phyloP scores from a whole-genome alignment of 1,284 basidiomycete species.

The Uromyces viciae-fabae region DNA sequence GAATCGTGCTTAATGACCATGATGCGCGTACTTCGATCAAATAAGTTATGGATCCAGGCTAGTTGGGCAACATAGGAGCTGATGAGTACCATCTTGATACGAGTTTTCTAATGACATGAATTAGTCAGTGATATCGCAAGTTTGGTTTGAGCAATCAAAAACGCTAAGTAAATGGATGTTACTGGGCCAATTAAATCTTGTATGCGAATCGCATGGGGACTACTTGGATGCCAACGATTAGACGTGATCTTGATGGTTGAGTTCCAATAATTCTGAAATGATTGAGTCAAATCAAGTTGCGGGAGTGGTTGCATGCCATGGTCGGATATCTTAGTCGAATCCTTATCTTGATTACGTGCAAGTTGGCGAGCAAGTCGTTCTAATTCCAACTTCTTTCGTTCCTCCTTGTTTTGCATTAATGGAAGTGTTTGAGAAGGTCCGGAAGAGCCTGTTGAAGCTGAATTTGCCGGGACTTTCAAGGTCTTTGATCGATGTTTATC shows the following conservation, averaged over 20 bases:
- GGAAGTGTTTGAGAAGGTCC: background rate
- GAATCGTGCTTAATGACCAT: slow-evolving; percentile 32
- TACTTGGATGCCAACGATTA: slow-evolving; percentile 23
- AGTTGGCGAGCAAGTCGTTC: slow-evolving; percentile 29
- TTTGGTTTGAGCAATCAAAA: too few relatives aligned
- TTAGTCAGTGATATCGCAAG: too few relatives aligned
- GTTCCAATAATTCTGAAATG: slow-evolving; percentile 35
- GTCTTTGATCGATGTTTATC: slow-evolving; percentile 15
- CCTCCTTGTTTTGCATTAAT: background rate
- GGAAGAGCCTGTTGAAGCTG: background rate
- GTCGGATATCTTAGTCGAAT: background rate
- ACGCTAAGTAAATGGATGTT: too few relatives aligned
- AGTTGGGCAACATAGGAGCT: slow-evolving; percentile 32
- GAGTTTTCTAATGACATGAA: slow-evolving; percentile 19
- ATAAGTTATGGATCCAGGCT: slow-evolving; percentile 34
- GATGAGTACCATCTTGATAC: slow-evolving; percentile 24
- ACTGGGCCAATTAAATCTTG: slow-evolving; percentile 39
- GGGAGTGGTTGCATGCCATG: background rate
- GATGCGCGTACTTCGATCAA: slow-evolving; percentile 27
- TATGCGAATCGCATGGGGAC: slow-evolving; percentile 13
- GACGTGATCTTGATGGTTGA: slow-evolving; percentile 13
- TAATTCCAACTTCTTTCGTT: slow-evolving; percentile 12
- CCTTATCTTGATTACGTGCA: background rate
- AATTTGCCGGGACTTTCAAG: background rate
- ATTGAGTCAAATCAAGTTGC: background rate